Percentiles rank a stretch among this genome's conserved stretches.
Conservation (phyloP, 441 rosid genomes). For the Erodium texanum region DNA sequence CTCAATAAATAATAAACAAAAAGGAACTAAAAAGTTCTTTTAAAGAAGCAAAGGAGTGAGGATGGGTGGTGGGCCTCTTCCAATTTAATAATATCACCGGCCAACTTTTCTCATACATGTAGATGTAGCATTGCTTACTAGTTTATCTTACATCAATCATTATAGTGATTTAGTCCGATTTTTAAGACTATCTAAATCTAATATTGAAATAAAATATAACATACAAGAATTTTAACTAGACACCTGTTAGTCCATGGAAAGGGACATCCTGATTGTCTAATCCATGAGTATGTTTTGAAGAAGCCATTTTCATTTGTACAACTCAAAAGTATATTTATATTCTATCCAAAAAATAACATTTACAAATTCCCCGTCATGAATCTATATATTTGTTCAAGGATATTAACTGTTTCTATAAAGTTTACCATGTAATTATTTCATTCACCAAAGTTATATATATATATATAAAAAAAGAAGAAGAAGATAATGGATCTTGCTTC, state of each 20-base stretch:
- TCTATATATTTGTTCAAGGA: neutral
- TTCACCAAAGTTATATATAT: too few relatives aligned
- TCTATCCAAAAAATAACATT: too few relatives aligned
- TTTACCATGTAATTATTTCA: neutral
- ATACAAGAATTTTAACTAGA: neutral
- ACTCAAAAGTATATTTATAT: too few relatives aligned
- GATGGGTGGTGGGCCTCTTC: slow-evolving; percentile 1
- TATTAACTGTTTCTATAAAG: neutral
- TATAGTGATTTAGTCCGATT: neutral
- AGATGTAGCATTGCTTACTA: neutral
- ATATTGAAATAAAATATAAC: neutral
- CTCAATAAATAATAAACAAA: neutral
- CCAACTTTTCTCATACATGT: slow-evolving; percentile 6
- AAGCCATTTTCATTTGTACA: too few relatives aligned
- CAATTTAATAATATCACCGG: slow-evolving; percentile 8
- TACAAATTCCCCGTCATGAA: neutral
- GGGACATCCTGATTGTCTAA: too few relatives aligned
- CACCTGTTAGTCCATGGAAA: neutral
- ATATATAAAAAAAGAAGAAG: too few relatives aligned
- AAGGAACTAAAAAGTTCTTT: neutral
- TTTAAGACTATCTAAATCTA: neutral
- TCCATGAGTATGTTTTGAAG: too few relatives aligned
- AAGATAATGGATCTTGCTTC: neutral
- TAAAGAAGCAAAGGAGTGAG: too few relatives aligned
- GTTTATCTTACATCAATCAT: neutral